Base-by-base conservation (phyloP, 1,284 basidiomycete species). In the Irpex sp. region DNA sequence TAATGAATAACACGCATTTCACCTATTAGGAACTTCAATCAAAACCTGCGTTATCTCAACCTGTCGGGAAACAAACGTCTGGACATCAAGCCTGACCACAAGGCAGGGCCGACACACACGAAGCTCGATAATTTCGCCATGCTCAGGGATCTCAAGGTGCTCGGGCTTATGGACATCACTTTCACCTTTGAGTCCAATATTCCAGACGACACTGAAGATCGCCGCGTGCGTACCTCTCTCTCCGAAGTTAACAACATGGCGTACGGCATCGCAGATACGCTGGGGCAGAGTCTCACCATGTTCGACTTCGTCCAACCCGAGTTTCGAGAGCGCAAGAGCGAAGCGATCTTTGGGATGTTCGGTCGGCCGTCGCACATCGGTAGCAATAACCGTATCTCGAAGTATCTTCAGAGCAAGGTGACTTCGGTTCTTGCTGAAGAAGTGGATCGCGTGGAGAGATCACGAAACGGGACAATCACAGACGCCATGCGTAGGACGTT, bases 141-240 rank as follows among this genome's bases (percentile, higher is more conserved):
- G 5, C 82, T 98, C 37, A 83, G 82, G 0, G 87, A 93, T 68
- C 81, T 99, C 51, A 90, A 91, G 43, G 88, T 97, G 19, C 84
- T 99, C 1, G 97, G 97, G 47, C 83, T 99, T 43, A 99, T 99
- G 93, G 97, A 99, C 74, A 95, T 99, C 65, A 98, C 96, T 3
- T 90, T 96, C 51, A 90, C 92, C 53, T 90, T 90, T 74, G 77
- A 70, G 70, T 89, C 80, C 4, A 88, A 88, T 57, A 83, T 97
- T 33, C 95, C 95, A 0, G 97, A 98, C 74, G 96, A 98, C 74
- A 89, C 81, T 65, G 94, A 96, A 63, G 91, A 96, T 61, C 88
- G 95, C 35, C 91, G 97, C 6, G 90, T 99, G 4, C 90, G 97
- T 55, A 97, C 95, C 0, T 97, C 96, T 5, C 83, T 90, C 54